Percentiles rank a stretch among this genome's conserved stretches.
These are phyloP conservation scores for Cryptosporidium ryanae DNA, from an alignment of 169 alveolate genomes.

Conservation along the genomic window DNA sequence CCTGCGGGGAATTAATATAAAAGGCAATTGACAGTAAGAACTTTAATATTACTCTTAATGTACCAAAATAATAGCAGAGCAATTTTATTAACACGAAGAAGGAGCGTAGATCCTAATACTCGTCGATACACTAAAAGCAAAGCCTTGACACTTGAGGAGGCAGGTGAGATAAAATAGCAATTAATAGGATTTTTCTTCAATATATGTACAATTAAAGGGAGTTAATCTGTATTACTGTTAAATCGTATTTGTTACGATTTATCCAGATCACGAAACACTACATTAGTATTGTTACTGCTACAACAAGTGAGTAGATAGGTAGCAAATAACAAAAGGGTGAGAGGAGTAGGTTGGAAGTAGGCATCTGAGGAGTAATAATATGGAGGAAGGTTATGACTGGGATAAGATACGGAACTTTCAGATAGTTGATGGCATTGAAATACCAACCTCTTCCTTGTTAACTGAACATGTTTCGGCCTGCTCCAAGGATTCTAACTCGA, in stretches of 20 bases:
- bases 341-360: too few relatives aligned
- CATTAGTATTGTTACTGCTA: too few relatives aligned
- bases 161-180: neutral
- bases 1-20: conserved; percentile 68
- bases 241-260: neutral
- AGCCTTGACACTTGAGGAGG: conserved; percentile 14
- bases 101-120: neutral
- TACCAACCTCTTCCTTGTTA: conserved; percentile 28
- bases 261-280: neutral
- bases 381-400: conserved; percentile 74
- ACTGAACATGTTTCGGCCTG: conserved; percentile 12
- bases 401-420: conserved; percentile 62
- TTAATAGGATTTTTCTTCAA: too few relatives aligned
- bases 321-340: neutral
- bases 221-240: too few relatives aligned
- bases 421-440: conserved; percentile 58
- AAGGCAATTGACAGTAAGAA: conserved; percentile 9
- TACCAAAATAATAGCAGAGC: conserved; percentile 18
- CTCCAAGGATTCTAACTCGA: conserved; percentile 7
- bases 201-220: too few relatives aligned
- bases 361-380: conserved; percentile 1
- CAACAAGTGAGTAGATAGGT: neutral
- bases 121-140: neutral
- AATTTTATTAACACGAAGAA: neutral
- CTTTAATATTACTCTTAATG: conserved; percentile 26